These are phyloP conservation scores for Calonectria pteridis DNA, from an alignment of 2,329 filamentous ascomycete species.

Conservation along the genomic window DNA sequence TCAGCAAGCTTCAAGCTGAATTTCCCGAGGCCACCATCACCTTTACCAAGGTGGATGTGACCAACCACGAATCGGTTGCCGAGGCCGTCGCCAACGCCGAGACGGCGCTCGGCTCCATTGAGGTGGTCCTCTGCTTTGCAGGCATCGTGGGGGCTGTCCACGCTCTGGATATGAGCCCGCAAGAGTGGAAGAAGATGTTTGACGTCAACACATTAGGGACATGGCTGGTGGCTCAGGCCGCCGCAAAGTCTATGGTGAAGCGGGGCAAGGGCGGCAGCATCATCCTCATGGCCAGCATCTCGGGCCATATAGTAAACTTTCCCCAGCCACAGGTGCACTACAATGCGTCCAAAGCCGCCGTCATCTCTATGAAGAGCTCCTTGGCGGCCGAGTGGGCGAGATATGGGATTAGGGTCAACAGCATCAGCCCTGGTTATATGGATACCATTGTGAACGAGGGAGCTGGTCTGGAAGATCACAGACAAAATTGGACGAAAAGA, in stretches of 20 bases:
- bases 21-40: neutral
- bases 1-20: neutral
- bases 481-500: neutral
- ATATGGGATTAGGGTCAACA: conserved; percentile 77
- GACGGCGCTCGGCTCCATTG: neutral
- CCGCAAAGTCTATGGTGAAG: conserved; percentile 62
- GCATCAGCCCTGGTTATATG: conserved; percentile 79
- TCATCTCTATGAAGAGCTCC: conserved; percentile 71
- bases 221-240: conserved; percentile 78
- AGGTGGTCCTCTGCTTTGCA: neutral
- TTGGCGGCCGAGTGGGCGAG: conserved; percentile 71
- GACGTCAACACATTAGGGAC: conserved; percentile 80
- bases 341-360: conserved; percentile 77
- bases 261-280: conserved; percentile 69
- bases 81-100: neutral
- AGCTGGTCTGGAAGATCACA: conserved; percentile 61
- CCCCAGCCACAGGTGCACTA: conserved; percentile 80
- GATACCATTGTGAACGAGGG: conserved; percentile 79
- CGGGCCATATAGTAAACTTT: conserved; percentile 76
- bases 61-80: neutral
- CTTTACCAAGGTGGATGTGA: neutral
- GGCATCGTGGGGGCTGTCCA: conserved; percentile 53
- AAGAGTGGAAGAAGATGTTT: conserved; percentile 73
- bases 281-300: conserved; percentile 76
- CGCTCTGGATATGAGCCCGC: conserved; percentile 68